These are phyloP conservation scores for Tetragonia tetragonoides DNA, from an alignment of 148 eudicot genomes.

Conservation along the genomic window DNA sequence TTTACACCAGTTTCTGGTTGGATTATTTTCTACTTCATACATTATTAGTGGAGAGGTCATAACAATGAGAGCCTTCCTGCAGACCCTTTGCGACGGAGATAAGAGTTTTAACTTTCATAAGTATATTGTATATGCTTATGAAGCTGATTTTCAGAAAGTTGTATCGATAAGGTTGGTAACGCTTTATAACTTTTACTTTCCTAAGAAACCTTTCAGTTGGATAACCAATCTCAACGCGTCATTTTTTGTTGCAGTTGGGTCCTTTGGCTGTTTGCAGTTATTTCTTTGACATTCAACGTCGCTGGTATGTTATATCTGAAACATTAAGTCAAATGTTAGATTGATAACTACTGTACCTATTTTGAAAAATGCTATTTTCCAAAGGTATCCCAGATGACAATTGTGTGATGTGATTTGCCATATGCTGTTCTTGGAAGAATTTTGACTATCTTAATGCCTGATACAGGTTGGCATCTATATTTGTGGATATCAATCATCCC, in stretches of 20 bases:
- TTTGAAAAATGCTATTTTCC: too few relatives aligned
- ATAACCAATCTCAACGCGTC: neutral
- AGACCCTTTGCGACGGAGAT: slow-evolving; percentile 27
- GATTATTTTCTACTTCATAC: neutral
- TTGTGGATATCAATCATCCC: slow-evolving; percentile 28
- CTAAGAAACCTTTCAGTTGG: neutral
- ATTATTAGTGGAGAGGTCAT: neutral
- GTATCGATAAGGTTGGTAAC: slow-evolving; percentile 22
- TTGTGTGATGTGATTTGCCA: too few relatives aligned
- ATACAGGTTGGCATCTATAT: slow-evolving; percentile 25
- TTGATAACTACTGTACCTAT: too few relatives aligned
- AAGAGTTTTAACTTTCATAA: slow-evolving; percentile 29
- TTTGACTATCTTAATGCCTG: neutral
- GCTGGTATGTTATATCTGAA: slow-evolving; percentile 16
- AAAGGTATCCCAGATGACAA: too few relatives aligned
- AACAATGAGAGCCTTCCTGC: slow-evolving; percentile 9
- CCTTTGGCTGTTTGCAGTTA: slow-evolving; percentile 27
- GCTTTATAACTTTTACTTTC: too few relatives aligned
- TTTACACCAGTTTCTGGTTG: neutral
- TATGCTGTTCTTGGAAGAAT: too few relatives aligned
- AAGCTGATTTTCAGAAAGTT: slow-evolving; percentile 29
- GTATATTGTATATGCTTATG: slow-evolving; percentile 29
- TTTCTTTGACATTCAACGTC: slow-evolving; percentile 25
- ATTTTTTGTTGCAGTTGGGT: slow-evolving; percentile 28
- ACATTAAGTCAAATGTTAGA: neutral